phyloP scores from a whole-genome alignment of 2,329 filamentous ascomycete species.

The Monosporascus sp. region DNA sequence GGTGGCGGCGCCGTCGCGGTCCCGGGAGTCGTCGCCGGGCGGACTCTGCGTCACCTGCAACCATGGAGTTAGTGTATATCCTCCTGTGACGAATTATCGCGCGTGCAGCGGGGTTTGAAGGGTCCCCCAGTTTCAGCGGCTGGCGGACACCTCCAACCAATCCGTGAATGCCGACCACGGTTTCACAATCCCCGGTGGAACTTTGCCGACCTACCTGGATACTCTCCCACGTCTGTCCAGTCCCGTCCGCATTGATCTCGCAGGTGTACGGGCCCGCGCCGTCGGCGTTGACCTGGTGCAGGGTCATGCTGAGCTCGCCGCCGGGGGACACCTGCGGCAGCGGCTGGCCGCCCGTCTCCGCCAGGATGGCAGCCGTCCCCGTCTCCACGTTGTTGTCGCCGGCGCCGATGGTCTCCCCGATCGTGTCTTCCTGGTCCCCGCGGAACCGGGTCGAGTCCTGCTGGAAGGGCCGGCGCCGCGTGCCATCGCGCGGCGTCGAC shows the following conservation, averaged over 20 bases:
- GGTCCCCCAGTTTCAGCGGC: too few species aligned
- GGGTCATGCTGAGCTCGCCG: slow-evolving; percentile 54
- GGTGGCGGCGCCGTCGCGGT: slow-evolving; percentile 32
- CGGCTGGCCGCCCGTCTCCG: slow-evolving; percentile 44
- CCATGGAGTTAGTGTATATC: too few species aligned
- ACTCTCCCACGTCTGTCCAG: slow-evolving; percentile 45
- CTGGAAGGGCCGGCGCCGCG: slow-evolving; percentile 55
- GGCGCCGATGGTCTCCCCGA: slow-evolving; percentile 52
- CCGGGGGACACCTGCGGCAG: slow-evolving; percentile 55
- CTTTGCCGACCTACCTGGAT: slow-evolving; percentile 37
- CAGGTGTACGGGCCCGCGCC: slow-evolving; percentile 61
- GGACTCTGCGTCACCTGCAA: slow-evolving; percentile 37
- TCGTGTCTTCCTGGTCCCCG: slow-evolving; percentile 42
- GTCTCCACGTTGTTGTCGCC: slow-evolving; percentile 52
- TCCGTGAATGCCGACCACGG: too few species aligned
- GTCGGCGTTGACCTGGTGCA: slow-evolving; percentile 63
- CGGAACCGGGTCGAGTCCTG: slow-evolving; percentile 59
- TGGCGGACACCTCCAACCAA: too few species aligned
- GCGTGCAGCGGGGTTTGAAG: too few species aligned
- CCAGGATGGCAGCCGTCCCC: slow-evolving; percentile 53
- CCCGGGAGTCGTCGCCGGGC: slow-evolving; percentile 44
- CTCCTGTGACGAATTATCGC: too few species aligned
- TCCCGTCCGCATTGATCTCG: slow-evolving; percentile 58
- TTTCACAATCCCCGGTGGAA: too few species aligned
- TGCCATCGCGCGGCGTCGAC: slow-evolving; percentile 56